These are phyloP conservation scores for Mortierella hygrophila DNA, from an alignment of 192 early-diverging fungal genomes.

Conservation along the genomic window DNA sequence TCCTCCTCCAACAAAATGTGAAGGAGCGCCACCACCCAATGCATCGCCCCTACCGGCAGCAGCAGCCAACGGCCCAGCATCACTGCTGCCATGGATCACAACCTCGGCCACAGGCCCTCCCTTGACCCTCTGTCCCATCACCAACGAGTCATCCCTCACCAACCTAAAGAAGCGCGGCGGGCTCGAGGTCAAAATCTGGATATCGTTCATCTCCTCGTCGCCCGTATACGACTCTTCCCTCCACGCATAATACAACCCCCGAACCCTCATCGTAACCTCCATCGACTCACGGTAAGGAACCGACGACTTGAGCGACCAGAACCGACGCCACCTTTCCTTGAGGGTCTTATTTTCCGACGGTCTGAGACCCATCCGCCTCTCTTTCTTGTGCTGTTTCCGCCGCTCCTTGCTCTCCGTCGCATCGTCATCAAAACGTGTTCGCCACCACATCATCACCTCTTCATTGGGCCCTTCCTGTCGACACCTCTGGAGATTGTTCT, in stretches of 20 bases:
- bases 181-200: neutral
- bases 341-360: neutral
- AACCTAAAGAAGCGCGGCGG: slow-evolving; percentile 17
- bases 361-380: neutral
- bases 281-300: slow-evolving; percentile 18
- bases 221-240: slow-evolving; percentile 19
- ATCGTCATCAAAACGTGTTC: slow-evolving; percentile 17
- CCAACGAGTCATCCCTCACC: slow-evolving; percentile 24
- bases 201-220: neutral
- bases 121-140: slow-evolving; percentile 33
- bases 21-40: neutral
- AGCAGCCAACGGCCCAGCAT: too few relatives aligned
- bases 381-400: neutral
- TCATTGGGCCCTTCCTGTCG: slow-evolving; percentile 29
- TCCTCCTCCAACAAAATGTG: neutral
- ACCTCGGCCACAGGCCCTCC: slow-evolving; percentile 37
- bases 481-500: slow-evolving; percentile 34
- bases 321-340: slow-evolving; percentile 2
- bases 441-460: slow-evolving; percentile 51
- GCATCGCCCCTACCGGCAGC: neutral
- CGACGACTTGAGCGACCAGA: slow-evolving; percentile 9
- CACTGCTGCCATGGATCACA: slow-evolving; percentile 15
- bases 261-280: slow-evolving; percentile 44
- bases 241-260: slow-evolving; percentile 43
- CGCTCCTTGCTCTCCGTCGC: slow-evolving; percentile 15